phyloP scores from a whole-genome alignment of 495 filamentous ascomycete species.

The Talaromyces trachyspermus region DNA sequence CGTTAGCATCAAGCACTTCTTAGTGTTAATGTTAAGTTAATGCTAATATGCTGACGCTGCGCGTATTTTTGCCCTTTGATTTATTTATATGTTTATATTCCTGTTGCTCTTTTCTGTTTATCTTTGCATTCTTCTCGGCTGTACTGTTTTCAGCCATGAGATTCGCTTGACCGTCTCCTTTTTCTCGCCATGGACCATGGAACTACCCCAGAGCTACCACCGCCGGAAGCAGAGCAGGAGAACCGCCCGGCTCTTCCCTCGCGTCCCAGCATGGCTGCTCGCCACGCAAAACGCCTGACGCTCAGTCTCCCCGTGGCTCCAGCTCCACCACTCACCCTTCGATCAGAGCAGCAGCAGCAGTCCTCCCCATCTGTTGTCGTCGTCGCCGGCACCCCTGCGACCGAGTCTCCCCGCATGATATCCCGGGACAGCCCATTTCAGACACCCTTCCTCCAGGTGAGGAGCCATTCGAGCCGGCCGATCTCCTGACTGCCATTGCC shows the following conservation, averaged over 20 bases:
- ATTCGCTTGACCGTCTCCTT: neutral
- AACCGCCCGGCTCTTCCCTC: conserved; percentile 47
- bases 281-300: conserved; percentile 68
- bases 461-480: conserved; percentile 49
- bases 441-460: conserved; percentile 40
- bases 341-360: conserved; percentile 12
- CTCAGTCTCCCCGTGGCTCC: conserved; percentile 65
- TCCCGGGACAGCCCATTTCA: conserved; percentile 21
- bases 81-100: neutral
- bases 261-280: conserved; percentile 46
- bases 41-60: too few species aligned
- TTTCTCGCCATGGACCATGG: neutral
- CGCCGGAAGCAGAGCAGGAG: neutral
- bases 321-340: conserved; percentile 22
- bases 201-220: conserved; percentile 1
- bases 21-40: too few species aligned
- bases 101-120: too few species aligned
- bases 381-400: conserved; percentile 31
- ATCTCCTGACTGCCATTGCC: conserved; percentile 83
- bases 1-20: too few species aligned
- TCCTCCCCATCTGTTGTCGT: conserved; percentile 17
- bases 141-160: neutral
- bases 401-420: conserved; percentile 25
- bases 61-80: neutral
- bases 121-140: neutral